Evolutionary conservation across 2,329 filamentous ascomycete species (phyloP), one percentile per base, ranked within the genome.

Genomic region (Stagonosporopsis cucurbitacearum): DNA sequence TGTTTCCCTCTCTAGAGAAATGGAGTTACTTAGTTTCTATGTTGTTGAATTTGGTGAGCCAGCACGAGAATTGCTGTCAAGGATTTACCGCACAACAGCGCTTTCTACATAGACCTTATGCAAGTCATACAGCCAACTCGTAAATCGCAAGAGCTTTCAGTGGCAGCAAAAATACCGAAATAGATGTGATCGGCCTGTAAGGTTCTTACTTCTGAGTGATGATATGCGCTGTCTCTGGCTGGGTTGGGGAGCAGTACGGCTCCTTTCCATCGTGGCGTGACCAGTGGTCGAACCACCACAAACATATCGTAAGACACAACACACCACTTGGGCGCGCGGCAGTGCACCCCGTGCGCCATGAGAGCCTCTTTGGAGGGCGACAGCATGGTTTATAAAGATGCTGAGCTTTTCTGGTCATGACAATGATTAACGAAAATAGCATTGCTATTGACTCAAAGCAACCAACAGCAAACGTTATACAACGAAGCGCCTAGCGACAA

Each of bases 261-360:
- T 41, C 42, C 23, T 43, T 37, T 28, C 47, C 43, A 12, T 32
- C 50, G 44, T 65, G 59, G 62, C 58, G 57, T 57, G 62, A 65
- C 42, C 47, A 12, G 12, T 13, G 8, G 56, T 67, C 65, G 62
- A 60, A 59, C 65, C 65, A 67, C 55, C 33, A 8, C 30, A 55
- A 67, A 53, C 30, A 8, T 25, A 55, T 67, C 59, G 62, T 63
- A 65, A 60, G 65, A 67, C 49, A 28, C 41, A 62, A 56, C 61
- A 59, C 59, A 62, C 61, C 59, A 62, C 58, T 51, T 50, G 42
- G 35, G 25, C 47, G 17, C 25, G 22, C 37, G 35, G 25, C 49
- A 28, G 12, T 30, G 35, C 41, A 43, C 22, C 37, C 36, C 50
- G 32, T 45, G 37, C 30, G 35, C 25, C 41, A 42, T 51, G 35